These are phyloP conservation scores for Solidago caesia DNA, from an alignment of 129 eudicot species.

Conservation along the genomic window DNA sequence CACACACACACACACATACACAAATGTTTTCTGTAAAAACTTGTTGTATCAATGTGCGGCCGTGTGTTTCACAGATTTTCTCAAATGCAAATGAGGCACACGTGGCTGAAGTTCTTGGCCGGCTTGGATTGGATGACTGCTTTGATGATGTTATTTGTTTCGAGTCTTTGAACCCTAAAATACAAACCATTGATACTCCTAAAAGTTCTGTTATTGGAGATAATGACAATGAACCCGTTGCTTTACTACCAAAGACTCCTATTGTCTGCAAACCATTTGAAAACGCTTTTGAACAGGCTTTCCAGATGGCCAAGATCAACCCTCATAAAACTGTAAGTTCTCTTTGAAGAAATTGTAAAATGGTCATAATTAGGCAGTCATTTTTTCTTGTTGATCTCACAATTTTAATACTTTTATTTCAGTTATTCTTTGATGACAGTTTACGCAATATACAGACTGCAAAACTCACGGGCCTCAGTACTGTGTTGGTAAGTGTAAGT, in stretches of 20 bases:
- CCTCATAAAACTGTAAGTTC: slow-evolving; percentile 76
- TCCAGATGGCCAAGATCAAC: slow-evolving; percentile 56
- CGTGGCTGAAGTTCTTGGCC: slow-evolving; percentile 62
- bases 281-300: slow-evolving; percentile 61
- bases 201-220: slow-evolving; percentile 9
- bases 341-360: neutral
- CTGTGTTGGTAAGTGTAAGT: slow-evolving; percentile 84
- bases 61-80: slow-evolving; percentile 51
- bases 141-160: slow-evolving; percentile 74
- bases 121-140: slow-evolving; percentile 86
- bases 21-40: neutral
- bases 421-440: slow-evolving; percentile 93
- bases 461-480: slow-evolving; percentile 53
- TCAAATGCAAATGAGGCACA: slow-evolving; percentile 92
- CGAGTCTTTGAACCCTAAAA: slow-evolving; percentile 69
- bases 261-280: slow-evolving; percentile 82
- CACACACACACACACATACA: too few relatives aligned
- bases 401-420: slow-evolving; percentile 14
- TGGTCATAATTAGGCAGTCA: neutral
- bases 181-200: slow-evolving; percentile 19
- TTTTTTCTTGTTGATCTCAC: neutral
- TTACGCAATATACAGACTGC: slow-evolving; percentile 71
- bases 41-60: neutral
- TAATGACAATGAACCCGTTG: slow-evolving; percentile 13
- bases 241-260: slow-evolving; percentile 44